phyloP scores from a whole-genome alignment of 2,329 filamentous ascomycete species.

The Plectosphaerella plurivora region DNA sequence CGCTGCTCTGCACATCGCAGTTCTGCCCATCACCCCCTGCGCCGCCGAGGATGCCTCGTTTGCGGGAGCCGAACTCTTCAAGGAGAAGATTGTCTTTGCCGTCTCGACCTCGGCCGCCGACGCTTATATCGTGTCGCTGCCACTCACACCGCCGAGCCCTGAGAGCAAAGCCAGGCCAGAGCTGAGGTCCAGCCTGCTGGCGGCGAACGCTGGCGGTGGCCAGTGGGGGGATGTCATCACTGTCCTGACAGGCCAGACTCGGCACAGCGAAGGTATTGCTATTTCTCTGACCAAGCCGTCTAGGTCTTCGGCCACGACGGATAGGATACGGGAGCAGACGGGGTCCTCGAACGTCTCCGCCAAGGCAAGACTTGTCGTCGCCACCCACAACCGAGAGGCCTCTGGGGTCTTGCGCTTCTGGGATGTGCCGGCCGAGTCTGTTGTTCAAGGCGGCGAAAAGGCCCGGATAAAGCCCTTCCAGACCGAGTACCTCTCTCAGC shows the following conservation, averaged over 20 bases:
- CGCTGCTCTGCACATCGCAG: constrained; percentile 50
- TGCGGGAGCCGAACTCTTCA: constrained; percentile 43
- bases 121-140: constrained; percentile 53
- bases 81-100: constrained; percentile 56
- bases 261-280: constrained; percentile 49
- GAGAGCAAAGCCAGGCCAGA: constrained; percentile 53
- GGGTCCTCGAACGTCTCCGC: background rate
- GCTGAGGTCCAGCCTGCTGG: constrained; percentile 44
- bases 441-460: constrained; percentile 22
- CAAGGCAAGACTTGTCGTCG: constrained; percentile 47
- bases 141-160: constrained; percentile 57
- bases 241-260: constrained; percentile 48
- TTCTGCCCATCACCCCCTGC: constrained; percentile 47
- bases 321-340: constrained; percentile 7
- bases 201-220: constrained; percentile 52
- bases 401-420: constrained; percentile 55
- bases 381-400: constrained; percentile 55
- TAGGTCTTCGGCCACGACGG: constrained; percentile 18
- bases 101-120: constrained; percentile 55
- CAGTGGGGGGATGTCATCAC: constrained; percentile 60
- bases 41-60: constrained; percentile 43
- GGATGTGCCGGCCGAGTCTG: constrained; percentile 47
- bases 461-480: constrained; percentile 48
- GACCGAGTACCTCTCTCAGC: constrained; percentile 51
- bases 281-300: constrained; percentile 43